These are phyloP conservation scores for Kuraishia piskuri DNA, from an alignment of 805 yeast genomes.

Conservation along the genomic window DNA sequence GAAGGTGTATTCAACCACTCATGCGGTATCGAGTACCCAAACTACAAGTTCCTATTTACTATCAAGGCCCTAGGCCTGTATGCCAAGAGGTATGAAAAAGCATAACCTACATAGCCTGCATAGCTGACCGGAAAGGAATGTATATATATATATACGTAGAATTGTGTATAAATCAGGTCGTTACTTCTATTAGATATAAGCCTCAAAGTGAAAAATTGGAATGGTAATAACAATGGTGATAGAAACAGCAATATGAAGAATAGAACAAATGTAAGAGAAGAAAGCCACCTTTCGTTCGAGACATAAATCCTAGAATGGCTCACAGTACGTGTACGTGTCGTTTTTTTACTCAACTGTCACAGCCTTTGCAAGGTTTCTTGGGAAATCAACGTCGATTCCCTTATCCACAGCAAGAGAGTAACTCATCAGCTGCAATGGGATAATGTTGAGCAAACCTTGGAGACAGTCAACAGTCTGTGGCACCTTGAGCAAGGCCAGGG, in stretches of 20 bases:
- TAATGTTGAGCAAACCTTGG: constrained; percentile 90
- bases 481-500: constrained; percentile 71
- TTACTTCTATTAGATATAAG: background rate
- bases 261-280: background rate
- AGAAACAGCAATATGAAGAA: background rate
- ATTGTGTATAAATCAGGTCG: background rate
- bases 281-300: background rate
- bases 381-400: constrained; percentile 97
- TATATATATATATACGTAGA: background rate
- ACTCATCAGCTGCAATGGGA: constrained; percentile 92
- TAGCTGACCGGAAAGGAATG: too few species aligned
- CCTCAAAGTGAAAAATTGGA: background rate
- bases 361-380: constrained; percentile 95
- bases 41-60: constrained; percentile 81
- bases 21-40: constrained; percentile 89
- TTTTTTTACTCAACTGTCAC: constrained; percentile 80
- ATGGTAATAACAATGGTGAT: background rate
- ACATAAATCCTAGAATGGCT: background rate
- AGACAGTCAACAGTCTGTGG: constrained; percentile 96
- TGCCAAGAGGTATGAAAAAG: constrained; percentile 10
- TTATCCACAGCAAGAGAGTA: constrained; percentile 94
- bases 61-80: constrained; percentile 87
- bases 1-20: constrained; percentile 97
- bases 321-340: background rate
- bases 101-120: background rate